A percentile compares a stretch with the other conserved stretches of the same genome.
phyloP scores from a whole-genome alignment of 768 basidiomycete species.

The Boletus tomentosulus region DNA sequence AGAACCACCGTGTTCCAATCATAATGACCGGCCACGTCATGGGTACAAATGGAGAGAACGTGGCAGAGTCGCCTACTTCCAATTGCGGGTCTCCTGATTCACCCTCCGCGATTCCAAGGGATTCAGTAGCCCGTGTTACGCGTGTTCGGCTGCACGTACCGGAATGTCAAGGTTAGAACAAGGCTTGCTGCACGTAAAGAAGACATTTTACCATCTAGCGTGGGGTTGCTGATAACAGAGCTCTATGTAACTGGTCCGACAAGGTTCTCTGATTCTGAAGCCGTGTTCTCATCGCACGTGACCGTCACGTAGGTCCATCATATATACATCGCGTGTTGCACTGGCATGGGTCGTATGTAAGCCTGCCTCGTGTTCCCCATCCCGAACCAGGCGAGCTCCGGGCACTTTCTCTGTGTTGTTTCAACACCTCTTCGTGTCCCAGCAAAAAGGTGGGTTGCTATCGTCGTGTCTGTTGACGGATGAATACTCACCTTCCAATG shows the following conservation, averaged over 20 bases:
- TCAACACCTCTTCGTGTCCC: slow-evolving; percentile 21
- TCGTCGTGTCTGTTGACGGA: not conserved
- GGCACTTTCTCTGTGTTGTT: slow-evolving; percentile 19
- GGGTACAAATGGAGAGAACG: not conserved
- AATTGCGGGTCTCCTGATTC: not conserved
- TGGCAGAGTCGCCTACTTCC: not conserved
- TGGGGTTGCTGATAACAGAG: not conserved
- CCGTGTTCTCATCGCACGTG: slow-evolving; percentile 17
- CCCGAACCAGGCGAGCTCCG: slow-evolving; percentile 23
- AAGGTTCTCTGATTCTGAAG: not conserved
- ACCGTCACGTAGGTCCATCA: slow-evolving; percentile 11
- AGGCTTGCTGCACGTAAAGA: not conserved
- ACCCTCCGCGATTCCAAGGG: not conserved
- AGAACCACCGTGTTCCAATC: not conserved
- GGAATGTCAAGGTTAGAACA: not conserved
- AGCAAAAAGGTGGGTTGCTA: slow-evolving; percentile 21
- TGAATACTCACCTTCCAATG: slow-evolving; percentile 2
- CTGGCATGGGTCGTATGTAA: slow-evolving; percentile 20
- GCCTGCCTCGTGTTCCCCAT: slow-evolving; percentile 29
- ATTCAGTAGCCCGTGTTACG: not conserved
- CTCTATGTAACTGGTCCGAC: not conserved
- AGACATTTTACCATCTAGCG: not conserved
- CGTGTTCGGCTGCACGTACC: not conserved
- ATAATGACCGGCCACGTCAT: not conserved
- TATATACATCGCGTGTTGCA: slow-evolving; percentile 14